Evolutionary conservation across 2,329 filamentous ascomycete species (phyloP), one percentile per base, ranked within the genome.

Genomic region (Talaromyces sp.): DNA sequence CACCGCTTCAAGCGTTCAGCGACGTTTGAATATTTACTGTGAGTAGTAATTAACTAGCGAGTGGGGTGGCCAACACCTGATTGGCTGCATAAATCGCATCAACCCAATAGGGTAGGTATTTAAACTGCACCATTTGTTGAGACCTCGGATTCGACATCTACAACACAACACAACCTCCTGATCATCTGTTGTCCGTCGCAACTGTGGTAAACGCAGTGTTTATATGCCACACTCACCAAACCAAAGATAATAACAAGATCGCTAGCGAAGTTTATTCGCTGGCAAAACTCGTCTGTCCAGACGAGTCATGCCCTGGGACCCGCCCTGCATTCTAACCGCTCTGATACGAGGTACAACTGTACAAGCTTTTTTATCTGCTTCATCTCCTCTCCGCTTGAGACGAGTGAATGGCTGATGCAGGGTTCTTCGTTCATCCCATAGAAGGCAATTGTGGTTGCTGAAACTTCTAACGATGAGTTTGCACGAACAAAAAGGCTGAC

Each of bases 1-100:
- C 53, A 56, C 53, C 53, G 53, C 53, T 56, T 36, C 29, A 56
- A 56, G n/a, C n/a, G n/a, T n/a, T n/a, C n/a, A n/a, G n/a, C 51
- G 27, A 54, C 19, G 5, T 5, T 25, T 56, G n/a, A 15, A 22
- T 53, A 47, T 47, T 47, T 3, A 13, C 43, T 25, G 19, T 31
- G 34, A 31, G 51, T 13, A 54, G 5, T 19, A 56, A 36, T 38
- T 25, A 25, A 56, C 29, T 56, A 38, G 27, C 29, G 29, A 45
- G 58, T 61, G 58, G 58, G 58, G 40, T 61, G 29, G 11, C 10
- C 13, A 13, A 25, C 1, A 17, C 5, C n/a, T 61, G 58, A 61
- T 49, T 61, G 58, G 58, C 13, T 47, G 45, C 13, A 17, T 17
- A 19, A 29, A 25, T 25, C 19, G 29, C 27, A 25, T 47, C 34